Percentiles rank a stretch among this genome's conserved stretches.
Evolutionary conservation across 768 basidiomycete species (phyloP).

Genomic region (Leccinum obscurum): DNA sequence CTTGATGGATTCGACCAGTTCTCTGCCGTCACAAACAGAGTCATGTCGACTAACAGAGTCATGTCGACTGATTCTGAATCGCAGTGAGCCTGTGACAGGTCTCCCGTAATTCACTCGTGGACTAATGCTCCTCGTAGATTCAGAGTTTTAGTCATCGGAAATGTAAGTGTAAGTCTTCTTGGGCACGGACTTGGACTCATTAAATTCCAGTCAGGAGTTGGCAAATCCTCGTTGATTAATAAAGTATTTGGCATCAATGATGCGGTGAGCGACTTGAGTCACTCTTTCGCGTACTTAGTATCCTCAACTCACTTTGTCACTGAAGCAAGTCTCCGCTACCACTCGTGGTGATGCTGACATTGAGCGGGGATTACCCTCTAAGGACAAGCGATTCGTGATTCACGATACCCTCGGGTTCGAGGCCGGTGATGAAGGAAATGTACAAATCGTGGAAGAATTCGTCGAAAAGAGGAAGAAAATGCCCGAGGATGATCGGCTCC

Average conservation of each 20-base stretch:
- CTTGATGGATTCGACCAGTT: conserved; percentile 5
- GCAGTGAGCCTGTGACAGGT: conserved; percentile 1
- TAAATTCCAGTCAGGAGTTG: conserved; percentile 13
- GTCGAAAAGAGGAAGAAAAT: conserved; percentile 1
- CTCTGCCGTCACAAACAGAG: conserved; percentile 4
- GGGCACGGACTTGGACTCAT: background rate
- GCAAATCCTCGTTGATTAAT: conserved; percentile 17
- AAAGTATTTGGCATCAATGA: conserved; percentile 13
- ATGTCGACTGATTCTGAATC: conserved; percentile 10
- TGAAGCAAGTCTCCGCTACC: conserved; percentile 7
- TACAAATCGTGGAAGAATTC: conserved; percentile 8
- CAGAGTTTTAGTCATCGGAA: conserved; percentile 16
- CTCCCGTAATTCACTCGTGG: background rate
- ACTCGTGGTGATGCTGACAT: conserved; percentile 12
- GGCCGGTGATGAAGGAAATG: conserved; percentile 10
- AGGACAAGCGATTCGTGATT: conserved; percentile 16
- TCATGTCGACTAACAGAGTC: conserved; percentile 5
- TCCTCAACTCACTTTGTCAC: background rate
- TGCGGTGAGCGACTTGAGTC: conserved; percentile 9
- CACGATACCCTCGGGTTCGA: conserved; percentile 23
- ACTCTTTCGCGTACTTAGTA: background rate
- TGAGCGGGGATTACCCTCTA: conserved; percentile 9
- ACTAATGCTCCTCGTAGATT: conserved; percentile 8
- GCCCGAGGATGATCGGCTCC: conserved; percentile 9
- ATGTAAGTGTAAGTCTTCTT: conserved; percentile 3